phyloP scores from a whole-genome alignment of 148 eudicot species.

The Agrostemma githago region DNA sequence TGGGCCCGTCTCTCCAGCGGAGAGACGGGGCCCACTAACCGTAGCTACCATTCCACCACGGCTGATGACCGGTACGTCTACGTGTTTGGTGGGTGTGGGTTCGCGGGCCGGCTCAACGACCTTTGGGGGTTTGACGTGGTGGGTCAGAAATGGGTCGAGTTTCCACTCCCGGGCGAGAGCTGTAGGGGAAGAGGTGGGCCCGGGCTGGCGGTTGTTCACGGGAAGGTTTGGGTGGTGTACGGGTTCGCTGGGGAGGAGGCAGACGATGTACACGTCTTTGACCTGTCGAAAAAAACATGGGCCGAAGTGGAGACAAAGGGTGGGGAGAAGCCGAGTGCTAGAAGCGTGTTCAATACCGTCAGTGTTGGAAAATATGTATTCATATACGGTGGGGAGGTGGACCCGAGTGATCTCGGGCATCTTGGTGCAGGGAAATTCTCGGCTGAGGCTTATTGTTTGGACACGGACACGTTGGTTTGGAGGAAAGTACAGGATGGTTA shows the following conservation, averaged over 20 bases:
- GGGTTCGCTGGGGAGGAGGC: slow-evolving; percentile 76
- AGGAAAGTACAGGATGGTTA: slow-evolving; percentile 46
- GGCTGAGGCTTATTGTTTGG: slow-evolving; percentile 52
- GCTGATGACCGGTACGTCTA: slow-evolving; percentile 56
- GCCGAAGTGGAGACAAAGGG: slow-evolving; percentile 60
- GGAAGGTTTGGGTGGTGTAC: slow-evolving; percentile 89
- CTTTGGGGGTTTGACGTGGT: slow-evolving; percentile 74
- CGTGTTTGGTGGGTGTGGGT: slow-evolving; percentile 84
- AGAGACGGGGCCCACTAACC: slow-evolving; percentile 55
- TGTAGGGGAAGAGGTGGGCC: slow-evolving; percentile 91
- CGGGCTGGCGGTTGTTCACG: slow-evolving; percentile 50
- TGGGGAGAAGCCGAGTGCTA: slow-evolving; percentile 55
- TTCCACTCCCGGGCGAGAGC: slow-evolving; percentile 56
- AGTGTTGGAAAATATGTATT: slow-evolving; percentile 56
- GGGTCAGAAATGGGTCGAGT: slow-evolving; percentile 54
- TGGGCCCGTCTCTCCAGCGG: slow-evolving; percentile 66
- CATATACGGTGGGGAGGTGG: slow-evolving; percentile 78
- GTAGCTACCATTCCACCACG: slow-evolving; percentile 86
- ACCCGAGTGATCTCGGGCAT: slow-evolving; percentile 89
- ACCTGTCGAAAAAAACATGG: slow-evolving; percentile 53
- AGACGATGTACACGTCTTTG: slow-evolving; percentile 77
- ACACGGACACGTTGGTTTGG: slow-evolving; percentile 67
- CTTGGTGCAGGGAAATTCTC: slow-evolving; percentile 82
- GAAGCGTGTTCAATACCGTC: slow-evolving; percentile 70
- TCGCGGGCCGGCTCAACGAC: slow-evolving; percentile 67